Evolutionary conservation across 345 rosid species (phyloP).

Genomic region (Melastoma malabathricum): DNA sequence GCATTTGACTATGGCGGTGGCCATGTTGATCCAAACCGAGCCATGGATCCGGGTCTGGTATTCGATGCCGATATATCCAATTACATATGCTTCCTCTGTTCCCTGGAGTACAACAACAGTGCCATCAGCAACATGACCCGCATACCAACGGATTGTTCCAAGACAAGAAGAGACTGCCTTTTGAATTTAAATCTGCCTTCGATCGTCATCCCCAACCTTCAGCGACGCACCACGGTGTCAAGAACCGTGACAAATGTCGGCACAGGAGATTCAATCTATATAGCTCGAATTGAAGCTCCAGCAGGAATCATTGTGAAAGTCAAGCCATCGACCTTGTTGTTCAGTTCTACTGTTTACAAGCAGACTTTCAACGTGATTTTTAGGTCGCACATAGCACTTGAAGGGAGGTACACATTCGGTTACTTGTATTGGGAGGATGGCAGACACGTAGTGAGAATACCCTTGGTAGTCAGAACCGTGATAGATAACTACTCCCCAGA

Average conservation of each 20-base stretch:
- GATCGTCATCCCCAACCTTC: constrained; percentile 47
- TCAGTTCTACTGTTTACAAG: constrained; percentile 29
- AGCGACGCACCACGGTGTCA: constrained; percentile 22
- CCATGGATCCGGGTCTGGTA: constrained; percentile 43
- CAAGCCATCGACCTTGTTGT: constrained; percentile 36
- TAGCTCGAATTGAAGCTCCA: constrained; percentile 35
- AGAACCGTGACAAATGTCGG: constrained; percentile 68
- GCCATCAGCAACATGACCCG: constrained; percentile 39
- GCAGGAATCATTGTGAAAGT: constrained; percentile 33
- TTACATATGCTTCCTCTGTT: constrained; percentile 44
- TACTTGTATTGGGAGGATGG: constrained; percentile 38
- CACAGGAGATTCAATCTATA: constrained; percentile 29
- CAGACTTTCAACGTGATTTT: constrained; percentile 29
- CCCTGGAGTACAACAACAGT: constrained; percentile 34
- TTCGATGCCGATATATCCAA: constrained; percentile 32
- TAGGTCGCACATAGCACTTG: constrained; percentile 20
- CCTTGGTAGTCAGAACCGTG: constrained; percentile 27
- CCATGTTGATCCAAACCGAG: constrained; percentile 42
- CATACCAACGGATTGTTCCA: constrained; percentile 27
- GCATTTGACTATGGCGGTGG: constrained; percentile 65
- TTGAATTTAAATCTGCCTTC: constrained; percentile 54
- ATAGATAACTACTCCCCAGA: constrained; percentile 16
- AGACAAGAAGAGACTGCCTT: constrained; percentile 16
- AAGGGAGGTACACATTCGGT: constrained; percentile 48
- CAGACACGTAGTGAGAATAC: constrained; percentile 30